Evolutionary conservation across 2,329 filamentous ascomycete genomes (phyloP).

Genomic region (Talaromyces islandicus): DNA sequence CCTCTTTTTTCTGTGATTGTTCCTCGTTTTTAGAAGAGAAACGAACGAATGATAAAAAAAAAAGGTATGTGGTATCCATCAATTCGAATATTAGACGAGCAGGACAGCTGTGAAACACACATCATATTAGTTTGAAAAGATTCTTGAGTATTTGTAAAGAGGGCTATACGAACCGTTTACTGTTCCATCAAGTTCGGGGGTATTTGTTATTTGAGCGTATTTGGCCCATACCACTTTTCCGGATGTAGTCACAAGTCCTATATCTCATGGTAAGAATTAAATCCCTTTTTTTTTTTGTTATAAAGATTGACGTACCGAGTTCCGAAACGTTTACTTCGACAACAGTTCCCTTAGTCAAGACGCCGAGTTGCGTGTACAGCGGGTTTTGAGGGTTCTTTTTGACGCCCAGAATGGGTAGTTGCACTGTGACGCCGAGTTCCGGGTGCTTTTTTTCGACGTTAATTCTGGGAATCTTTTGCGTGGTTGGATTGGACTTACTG

Average conservation of each 20-base stretch:
- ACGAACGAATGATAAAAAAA: background rate
- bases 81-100: conserved; percentile 7
- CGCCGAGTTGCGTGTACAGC: conserved; percentile 86
- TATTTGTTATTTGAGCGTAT: conserved; percentile 63
- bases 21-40: too few species aligned
- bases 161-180: conserved; percentile 47
- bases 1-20: background rate
- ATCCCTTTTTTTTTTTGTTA: background rate
- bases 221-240: conserved; percentile 93
- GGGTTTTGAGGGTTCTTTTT: conserved; percentile 87
- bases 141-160: background rate
- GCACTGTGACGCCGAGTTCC: conserved; percentile 78
- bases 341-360: conserved; percentile 76
- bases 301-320: conserved; percentile 36
- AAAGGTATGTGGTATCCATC: background rate
- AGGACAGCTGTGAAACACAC: conserved; percentile 2
- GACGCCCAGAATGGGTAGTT: conserved; percentile 71
- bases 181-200: conserved; percentile 56
- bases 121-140: background rate
- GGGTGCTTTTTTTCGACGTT: conserved; percentile 47
- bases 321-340: conserved; percentile 93
- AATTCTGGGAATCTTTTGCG: background rate
- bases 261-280: background rate
- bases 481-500: conserved; percentile 6
- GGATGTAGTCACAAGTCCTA: conserved; percentile 76